A percentile compares a stretch with the other conserved stretches of the same genome.
Evolutionary conservation across 441 rosid genomes (phyloP).

Genomic region (Adansonia madagascariensis): DNA sequence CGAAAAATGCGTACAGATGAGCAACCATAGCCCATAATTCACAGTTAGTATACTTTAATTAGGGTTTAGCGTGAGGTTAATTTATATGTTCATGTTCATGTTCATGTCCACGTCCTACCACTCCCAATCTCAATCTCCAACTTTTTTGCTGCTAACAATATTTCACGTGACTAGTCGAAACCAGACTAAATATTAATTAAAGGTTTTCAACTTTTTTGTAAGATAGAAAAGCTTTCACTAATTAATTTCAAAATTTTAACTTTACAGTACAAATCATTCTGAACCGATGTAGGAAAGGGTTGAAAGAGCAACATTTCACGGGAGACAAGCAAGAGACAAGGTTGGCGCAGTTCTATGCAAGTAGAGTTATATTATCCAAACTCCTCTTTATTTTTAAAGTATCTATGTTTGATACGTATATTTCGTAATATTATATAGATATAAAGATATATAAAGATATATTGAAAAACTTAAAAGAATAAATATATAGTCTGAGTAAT

Average conservation of each 20-base stretch:
- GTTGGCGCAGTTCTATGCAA: conserved; percentile 33
- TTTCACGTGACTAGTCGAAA: not conserved
- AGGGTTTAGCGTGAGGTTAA: conserved; percentile 23
- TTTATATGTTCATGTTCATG: too few relatives aligned
- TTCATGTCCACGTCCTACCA: too few relatives aligned
- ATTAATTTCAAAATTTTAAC: not conserved
- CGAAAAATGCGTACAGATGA: not conserved
- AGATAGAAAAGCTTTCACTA: too few relatives aligned
- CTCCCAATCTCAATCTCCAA: conserved; percentile 32
- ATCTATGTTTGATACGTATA: too few relatives aligned
- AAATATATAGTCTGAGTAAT: conserved; percentile 18
- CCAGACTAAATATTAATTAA: not conserved
- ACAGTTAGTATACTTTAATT: not conserved
- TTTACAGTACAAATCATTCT: too few relatives aligned
- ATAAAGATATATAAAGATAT: too few relatives aligned
- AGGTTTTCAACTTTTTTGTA: not conserved
- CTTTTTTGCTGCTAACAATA: conserved; percentile 40
- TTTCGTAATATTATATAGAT: too few relatives aligned
- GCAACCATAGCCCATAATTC: not conserved
- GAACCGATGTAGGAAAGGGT: not conserved
- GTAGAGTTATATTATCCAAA: conserved; percentile 40
- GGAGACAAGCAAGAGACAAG: conserved; percentile 38
- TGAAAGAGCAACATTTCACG: conserved; percentile 3
- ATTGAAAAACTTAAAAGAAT: too few relatives aligned
- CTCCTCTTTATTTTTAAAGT: too few relatives aligned